Evolutionary conservation across 768 basidiomycete genomes (phyloP), one percentile per base, ranked within the genome.

Genomic region (Exsudoporus frostii): DNA sequence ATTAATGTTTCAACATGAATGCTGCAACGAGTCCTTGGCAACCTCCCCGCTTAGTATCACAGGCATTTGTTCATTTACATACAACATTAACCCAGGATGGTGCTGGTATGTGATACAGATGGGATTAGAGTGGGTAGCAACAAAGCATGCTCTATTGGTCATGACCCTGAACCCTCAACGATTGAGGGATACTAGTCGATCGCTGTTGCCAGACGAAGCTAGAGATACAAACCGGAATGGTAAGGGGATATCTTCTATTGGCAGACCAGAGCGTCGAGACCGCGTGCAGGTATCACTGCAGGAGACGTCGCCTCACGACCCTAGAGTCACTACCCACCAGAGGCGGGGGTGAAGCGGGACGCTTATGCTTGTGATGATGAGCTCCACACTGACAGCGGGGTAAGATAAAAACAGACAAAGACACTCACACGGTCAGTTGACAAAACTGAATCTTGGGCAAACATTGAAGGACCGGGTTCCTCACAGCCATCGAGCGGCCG

Each of bases 401-500:
- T 25, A 17, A 43, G 11, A 40, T 11, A 45, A 49, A 42, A 41
- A 39, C 36, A 9, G 27, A 42, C 25, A n/a, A 40, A 40, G 19
- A 17, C 17, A 46, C 62, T 54, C 48, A 65, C 60, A 40, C 37
- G 36, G 43, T 42, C 47, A 37, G 22, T 30, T 33, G 51, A 34
- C 20, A 32, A 22, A 24, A 45, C 27, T 14, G 46, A 37, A 11
- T 36, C 57, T 42, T 67, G 65, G n/a, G 49, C 63, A 38, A 65
- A 67, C 48, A 62, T 46, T 4, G 59, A 57, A 48, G 44, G 11
- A 30, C 53, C 41, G n/a, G 20, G 29, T 36, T 33, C 33, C 4
- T 56, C 40, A 25, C 17, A 41, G 13, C 27, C 33, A n/a, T 48
- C 54, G 32, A 37, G 25, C 20, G 27, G 22, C 27, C 20, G 51